These are phyloP conservation scores for Prunus mume DNA, from an alignment of 306 rosid genomes.

Conservation along the genomic window DNA sequence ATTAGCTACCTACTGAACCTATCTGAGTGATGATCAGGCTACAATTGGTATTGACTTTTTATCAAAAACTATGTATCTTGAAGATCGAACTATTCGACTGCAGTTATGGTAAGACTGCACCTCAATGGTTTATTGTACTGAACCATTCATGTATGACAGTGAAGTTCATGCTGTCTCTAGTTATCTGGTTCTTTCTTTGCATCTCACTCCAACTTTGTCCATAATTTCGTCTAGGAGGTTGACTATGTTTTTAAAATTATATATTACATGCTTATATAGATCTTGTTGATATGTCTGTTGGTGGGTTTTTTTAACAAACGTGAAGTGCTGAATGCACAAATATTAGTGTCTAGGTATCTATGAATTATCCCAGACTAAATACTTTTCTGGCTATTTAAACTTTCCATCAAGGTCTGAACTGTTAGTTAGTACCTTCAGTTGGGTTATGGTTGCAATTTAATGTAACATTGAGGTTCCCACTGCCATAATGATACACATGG, in stretches of 20 bases:
- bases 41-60: conserved; percentile 55
- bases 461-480: background rate
- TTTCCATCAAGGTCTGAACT: background rate
- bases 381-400: background rate
- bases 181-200: background rate
- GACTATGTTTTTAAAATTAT: background rate
- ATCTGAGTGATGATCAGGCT: conserved; percentile 30
- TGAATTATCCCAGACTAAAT: background rate
- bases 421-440: background rate
- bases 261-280: too few species aligned
- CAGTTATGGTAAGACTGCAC: conserved; percentile 39
- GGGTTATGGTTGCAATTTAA: background rate
- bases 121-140: background rate
- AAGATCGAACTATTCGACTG: conserved; percentile 54
- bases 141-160: background rate
- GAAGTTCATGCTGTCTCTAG: background rate
- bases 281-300: background rate
- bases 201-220: background rate
- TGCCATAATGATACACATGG: background rate
- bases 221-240: too few species aligned
- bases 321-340: background rate
- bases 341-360: background rate
- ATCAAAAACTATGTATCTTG: conserved; percentile 61
- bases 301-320: background rate
- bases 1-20: background rate